These are phyloP conservation scores for Kuraishia molischiana DNA, from an alignment of 805 yeast species.

Conservation along the genomic window DNA sequence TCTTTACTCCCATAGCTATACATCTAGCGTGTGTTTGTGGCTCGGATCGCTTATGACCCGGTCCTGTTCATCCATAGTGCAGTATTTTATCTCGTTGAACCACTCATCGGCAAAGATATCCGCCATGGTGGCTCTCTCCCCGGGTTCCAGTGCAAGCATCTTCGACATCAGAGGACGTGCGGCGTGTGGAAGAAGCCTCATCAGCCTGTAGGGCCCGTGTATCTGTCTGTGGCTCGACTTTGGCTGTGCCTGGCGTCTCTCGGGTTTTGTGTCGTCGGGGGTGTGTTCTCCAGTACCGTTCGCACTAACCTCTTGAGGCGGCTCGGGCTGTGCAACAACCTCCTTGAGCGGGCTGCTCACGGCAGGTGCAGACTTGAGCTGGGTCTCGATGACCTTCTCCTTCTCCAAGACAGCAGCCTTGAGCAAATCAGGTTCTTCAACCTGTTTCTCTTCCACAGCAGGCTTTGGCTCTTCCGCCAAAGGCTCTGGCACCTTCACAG, in stretches of 20 bases:
- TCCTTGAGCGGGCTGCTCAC: neutral
- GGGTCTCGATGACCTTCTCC: neutral
- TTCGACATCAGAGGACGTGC: conserved; percentile 64
- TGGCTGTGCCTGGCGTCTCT: conserved; percentile 20
- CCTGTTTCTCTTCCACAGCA: neutral
- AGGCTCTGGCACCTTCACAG: neutral
- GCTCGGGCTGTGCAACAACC: neutral
- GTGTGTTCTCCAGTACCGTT: conserved; percentile 4
- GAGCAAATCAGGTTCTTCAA: too few relatives aligned
- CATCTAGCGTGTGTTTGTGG: conserved; percentile 39
- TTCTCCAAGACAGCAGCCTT: too few relatives aligned
- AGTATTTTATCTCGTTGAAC: conserved; percentile 52
- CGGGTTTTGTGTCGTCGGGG: conserved; percentile 16
- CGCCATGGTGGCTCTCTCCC: conserved; percentile 52
- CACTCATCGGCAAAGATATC: conserved; percentile 64
- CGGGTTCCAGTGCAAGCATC: conserved; percentile 56
- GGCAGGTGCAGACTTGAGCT: neutral
- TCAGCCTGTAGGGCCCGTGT: conserved; percentile 75
- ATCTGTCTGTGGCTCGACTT: conserved; percentile 38
- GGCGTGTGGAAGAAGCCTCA: conserved; percentile 78
- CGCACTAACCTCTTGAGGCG: conserved; percentile 4
- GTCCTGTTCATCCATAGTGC: conserved; percentile 40
- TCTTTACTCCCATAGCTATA: too few relatives aligned
- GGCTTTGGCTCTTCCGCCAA: neutral
- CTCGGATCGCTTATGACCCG: conserved; percentile 31